These are phyloP conservation scores for Zoysia japonica DNA, from an alignment of 176 grass and related monocot species.

Conservation along the genomic window DNA sequence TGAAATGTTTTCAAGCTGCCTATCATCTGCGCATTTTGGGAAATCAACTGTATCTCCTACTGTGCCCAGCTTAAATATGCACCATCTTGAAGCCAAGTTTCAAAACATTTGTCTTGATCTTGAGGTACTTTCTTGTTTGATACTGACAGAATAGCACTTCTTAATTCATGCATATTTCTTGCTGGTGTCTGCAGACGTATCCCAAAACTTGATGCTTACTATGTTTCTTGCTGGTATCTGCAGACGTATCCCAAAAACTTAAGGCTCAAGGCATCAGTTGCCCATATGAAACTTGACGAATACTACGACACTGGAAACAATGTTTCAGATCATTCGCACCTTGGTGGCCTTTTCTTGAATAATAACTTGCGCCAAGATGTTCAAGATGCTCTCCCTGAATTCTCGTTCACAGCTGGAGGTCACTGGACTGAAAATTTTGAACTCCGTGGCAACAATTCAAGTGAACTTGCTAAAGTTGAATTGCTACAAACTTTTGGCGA, in stretches of 20 bases:
- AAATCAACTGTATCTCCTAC: slow-evolving; percentile 52
- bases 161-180: slow-evolving; percentile 23
- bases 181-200: slow-evolving; percentile 47
- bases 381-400: slow-evolving; percentile 72
- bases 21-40: slow-evolving; percentile 62
- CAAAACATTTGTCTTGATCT: slow-evolving; percentile 68
- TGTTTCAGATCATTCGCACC: slow-evolving; percentile 32
- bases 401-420: slow-evolving; percentile 46
- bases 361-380: slow-evolving; percentile 66
- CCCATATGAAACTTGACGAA: slow-evolving; percentile 68
- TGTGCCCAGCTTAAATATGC: slow-evolving; percentile 57
- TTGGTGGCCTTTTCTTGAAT: slow-evolving; percentile 57
- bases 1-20: slow-evolving; percentile 66
- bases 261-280: slow-evolving; percentile 61
- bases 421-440: slow-evolving; percentile 39
- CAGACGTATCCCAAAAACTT: slow-evolving; percentile 85
- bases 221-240: slow-evolving; percentile 53
- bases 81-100: slow-evolving; percentile 83
- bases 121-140: slow-evolving; percentile 55
- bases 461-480: slow-evolving; percentile 62
- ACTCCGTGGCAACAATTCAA: slow-evolving; percentile 37
- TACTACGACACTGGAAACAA: slow-evolving; percentile 51
- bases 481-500: slow-evolving; percentile 78
- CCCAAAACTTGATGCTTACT: slow-evolving; percentile 31
- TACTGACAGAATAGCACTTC: slow-evolving; percentile 17